Evolutionary conservation across 2,329 filamentous ascomycete genomes (phyloP).

Genomic region (Sordariomycetes sp.): DNA sequence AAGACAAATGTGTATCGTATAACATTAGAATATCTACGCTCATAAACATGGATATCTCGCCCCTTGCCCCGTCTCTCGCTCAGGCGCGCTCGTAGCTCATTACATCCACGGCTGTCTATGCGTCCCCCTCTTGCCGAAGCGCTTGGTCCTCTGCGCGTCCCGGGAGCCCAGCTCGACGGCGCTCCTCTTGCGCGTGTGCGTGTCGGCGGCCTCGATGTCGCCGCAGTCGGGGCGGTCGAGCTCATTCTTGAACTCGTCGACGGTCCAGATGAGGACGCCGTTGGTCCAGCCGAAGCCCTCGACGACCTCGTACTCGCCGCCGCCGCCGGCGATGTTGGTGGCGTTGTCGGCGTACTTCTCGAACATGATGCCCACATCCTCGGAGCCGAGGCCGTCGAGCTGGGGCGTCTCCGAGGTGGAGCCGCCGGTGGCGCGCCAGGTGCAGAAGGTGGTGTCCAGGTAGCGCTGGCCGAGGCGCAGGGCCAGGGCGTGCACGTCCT

Average conservation of each 20-base stretch:
- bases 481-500: constrained; percentile 44
- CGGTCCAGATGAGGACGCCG: constrained; percentile 58
- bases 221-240: constrained; percentile 47
- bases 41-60: too few relatives aligned
- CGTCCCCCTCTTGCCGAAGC: constrained; percentile 5
- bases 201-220: constrained; percentile 31
- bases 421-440: constrained; percentile 59
- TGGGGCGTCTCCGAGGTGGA: constrained; percentile 42
- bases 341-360: constrained; percentile 58
- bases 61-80: neutral
- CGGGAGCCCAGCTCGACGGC: constrained; percentile 5
- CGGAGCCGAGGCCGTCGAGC: constrained; percentile 32
- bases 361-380: constrained; percentile 53
- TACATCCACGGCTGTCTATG: neutral
- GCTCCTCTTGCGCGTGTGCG: constrained; percentile 5
- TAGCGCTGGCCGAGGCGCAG: constrained; percentile 55
- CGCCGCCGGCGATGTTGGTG: constrained; percentile 51
- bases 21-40: too few relatives aligned
- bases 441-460: constrained; percentile 59
- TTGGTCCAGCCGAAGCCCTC: constrained; percentile 66
- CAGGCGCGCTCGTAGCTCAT: neutral
- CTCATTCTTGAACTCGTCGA: constrained; percentile 49
- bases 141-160: constrained; percentile 7
- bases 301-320: constrained; percentile 61
- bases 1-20: too few relatives aligned